phyloP scores from a whole-genome alignment of 495 filamentous ascomycete genomes.

The Parathielavia hyrcaniae region DNA sequence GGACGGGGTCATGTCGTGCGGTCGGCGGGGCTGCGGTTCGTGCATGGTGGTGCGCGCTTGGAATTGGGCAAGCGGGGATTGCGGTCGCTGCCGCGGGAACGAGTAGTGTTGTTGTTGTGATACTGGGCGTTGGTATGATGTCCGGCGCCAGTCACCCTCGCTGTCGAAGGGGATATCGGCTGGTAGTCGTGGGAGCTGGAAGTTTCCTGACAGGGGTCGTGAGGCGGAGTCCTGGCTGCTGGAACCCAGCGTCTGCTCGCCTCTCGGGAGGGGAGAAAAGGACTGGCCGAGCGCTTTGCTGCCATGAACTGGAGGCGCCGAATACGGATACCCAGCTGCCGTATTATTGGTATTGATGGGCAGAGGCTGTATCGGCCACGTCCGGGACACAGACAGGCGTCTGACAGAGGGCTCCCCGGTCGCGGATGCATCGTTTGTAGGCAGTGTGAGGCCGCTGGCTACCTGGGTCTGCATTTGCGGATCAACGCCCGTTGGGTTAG shows the following conservation, averaged over 20 bases:
- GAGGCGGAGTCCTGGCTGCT: constrained; percentile 20
- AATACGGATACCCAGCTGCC: constrained; percentile 38
- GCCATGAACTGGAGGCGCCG: constrained; percentile 34
- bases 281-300: constrained; percentile 29
- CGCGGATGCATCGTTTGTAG: constrained; percentile 1
- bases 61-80: constrained; percentile 17
- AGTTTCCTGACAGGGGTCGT: constrained; percentile 31
- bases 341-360: constrained; percentile 12
- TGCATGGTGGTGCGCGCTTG: constrained; percentile 19
- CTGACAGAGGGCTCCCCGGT: constrained; percentile 22
- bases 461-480: constrained; percentile 28
- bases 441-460: constrained; percentile 15
- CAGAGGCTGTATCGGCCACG: constrained; percentile 40
- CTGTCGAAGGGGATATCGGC: constrained; percentile 22
- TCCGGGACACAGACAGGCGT: constrained; percentile 38
- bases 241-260: constrained; percentile 29
- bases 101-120: constrained; percentile 28
- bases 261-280: constrained; percentile 29
- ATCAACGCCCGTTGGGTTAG: constrained; percentile 21
- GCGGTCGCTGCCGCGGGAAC: constrained; percentile 19
- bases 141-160: constrained; percentile 13
- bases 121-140: constrained; percentile 24
- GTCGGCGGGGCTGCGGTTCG: constrained; percentile 25
- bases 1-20: constrained; percentile 19
- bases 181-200: constrained; percentile 31